phyloP scores from a whole-genome alignment of 495 filamentous ascomycete species.

The Penicillium cinerascens region DNA sequence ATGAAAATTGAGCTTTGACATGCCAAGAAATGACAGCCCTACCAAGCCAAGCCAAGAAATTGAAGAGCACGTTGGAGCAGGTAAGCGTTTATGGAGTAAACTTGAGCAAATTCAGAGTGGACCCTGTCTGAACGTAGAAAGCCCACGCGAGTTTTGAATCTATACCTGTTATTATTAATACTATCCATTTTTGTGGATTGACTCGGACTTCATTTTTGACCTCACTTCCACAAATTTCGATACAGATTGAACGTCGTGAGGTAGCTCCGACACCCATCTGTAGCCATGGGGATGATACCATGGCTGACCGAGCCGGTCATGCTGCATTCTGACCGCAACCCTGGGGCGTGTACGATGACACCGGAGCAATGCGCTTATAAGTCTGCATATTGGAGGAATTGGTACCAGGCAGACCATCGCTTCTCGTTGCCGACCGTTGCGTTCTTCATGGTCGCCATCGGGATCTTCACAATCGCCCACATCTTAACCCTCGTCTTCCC shows the following conservation, averaged over 20 bases:
- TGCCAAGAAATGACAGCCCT: not conserved
- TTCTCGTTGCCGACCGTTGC: constrained; percentile 48
- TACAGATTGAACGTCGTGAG: not conserved
- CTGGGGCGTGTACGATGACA: constrained; percentile 43
- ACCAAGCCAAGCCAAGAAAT: not conserved
- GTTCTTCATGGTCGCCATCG: constrained; percentile 46
- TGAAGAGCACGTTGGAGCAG: not conserved
- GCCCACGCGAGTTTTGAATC: not conserved
- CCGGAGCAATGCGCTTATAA: constrained; percentile 48
- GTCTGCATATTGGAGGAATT: constrained; percentile 44
- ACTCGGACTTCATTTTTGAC: not conserved
- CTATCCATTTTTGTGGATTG: not conserved
- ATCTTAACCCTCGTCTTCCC: constrained; percentile 21
- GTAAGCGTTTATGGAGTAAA: not conserved
- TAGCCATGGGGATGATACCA: constrained; percentile 23
- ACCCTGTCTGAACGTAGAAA: not conserved
- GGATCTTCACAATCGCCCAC: constrained; percentile 43
- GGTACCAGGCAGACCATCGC: constrained; percentile 52
- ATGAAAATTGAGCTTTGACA: not conserved
- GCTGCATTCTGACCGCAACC: constrained; percentile 43
- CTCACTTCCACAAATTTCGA: not conserved
- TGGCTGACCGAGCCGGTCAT: constrained; percentile 47
- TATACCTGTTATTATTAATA: not conserved
- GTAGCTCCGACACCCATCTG: not conserved
- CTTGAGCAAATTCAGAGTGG: not conserved